Evolutionary conservation across 2,329 filamentous ascomycete species (phyloP), one percentile per base, ranked within the genome.

Genomic region (Colletotrichum sp.): DNA sequence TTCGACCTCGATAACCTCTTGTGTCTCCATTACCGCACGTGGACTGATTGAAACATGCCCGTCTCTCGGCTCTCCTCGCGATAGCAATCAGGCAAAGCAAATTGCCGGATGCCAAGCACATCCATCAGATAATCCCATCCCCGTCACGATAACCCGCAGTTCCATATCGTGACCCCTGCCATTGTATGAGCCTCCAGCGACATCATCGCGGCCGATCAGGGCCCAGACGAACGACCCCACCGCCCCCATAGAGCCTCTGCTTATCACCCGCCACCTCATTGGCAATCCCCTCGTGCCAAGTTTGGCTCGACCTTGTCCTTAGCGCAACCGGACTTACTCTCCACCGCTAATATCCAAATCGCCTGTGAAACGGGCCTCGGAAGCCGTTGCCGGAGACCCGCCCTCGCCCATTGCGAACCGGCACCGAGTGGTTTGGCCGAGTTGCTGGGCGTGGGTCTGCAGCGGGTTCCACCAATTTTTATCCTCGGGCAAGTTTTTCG

Each of bases 111-210:
- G 43, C 43, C 43, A 51, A 13, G 43, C n/a, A 51, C n/a, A 51
- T 21, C 43, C 43, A 21, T 21, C 43, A 51, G 43, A 51, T 51
- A 51, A 51, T 6, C 43, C 11, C 43, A 21, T 51, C 6, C n/a
- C 6, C n/a, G 3, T 51, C 43, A 51, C 43, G 43, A 51, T 51
- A 51, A 16, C 43, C 83, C 86, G 2, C 86, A 83, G 62, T 87
- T 85, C 21, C 33, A 62, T 24, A 27, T 62, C 34, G n/a, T 13
- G 18, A 43, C 21, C 59, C 59, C 18, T 66, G 63, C 5, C 57
- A 18, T 21, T 29, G 33, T 36, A 66, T n/a, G 8, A 34, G 24
- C 43, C 43, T 13, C 43, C 66, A 34, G 43, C 15, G 24, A 72
- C 70, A 63, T 58, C 65, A 63, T 27, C 33, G 31, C 12, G 34